These are phyloP conservation scores for Gastrodia elata DNA, from an alignment of 106 monocot genomes.

Conservation along the genomic window DNA sequence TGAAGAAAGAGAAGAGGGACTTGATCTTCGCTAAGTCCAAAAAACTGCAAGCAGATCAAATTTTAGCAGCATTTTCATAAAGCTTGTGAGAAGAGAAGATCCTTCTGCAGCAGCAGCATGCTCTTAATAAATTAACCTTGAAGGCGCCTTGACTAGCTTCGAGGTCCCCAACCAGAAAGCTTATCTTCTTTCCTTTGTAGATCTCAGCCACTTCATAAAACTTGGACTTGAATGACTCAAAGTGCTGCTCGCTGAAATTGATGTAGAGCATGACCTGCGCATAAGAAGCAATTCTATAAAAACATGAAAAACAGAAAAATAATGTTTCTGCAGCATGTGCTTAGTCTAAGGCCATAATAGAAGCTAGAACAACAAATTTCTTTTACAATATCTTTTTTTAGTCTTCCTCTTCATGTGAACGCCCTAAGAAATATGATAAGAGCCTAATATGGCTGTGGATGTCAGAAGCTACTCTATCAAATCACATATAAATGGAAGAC, in stretches of 20 bases:
- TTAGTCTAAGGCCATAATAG: too few relatives aligned
- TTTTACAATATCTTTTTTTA: not conserved
- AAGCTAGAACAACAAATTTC: too few relatives aligned
- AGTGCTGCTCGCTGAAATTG: slow-evolving; percentile 41
- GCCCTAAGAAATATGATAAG: not conserved
- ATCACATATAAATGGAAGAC: not conserved
- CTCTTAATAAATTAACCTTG: slow-evolving; percentile 47
- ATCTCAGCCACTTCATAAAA: slow-evolving; percentile 42
- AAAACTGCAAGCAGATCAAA: slow-evolving; percentile 50
- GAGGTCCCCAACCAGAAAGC: slow-evolving; percentile 79
- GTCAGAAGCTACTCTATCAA: not conserved
- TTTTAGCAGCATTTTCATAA: slow-evolving; percentile 2
- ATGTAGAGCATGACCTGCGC: slow-evolving; percentile 72
- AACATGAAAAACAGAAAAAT: too few relatives aligned
- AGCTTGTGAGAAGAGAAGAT: slow-evolving; percentile 6
- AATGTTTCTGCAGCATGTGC: too few relatives aligned
- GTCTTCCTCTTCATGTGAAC: not conserved
- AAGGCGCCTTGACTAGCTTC: slow-evolving; percentile 66
- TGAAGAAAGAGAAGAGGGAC: slow-evolving; percentile 66
- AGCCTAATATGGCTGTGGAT: not conserved
- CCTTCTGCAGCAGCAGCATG: not conserved
- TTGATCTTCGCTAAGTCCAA: slow-evolving; percentile 63
- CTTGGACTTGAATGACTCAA: slow-evolving; percentile 60
- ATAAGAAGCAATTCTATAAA: slow-evolving; percentile 7
- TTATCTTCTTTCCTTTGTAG: slow-evolving; percentile 46